A percentile compares a stretch with the other conserved stretches of the same genome.
phyloP scores from a whole-genome alignment of 108 stramenopile genomes.

The Fragilaria crotonensis region DNA sequence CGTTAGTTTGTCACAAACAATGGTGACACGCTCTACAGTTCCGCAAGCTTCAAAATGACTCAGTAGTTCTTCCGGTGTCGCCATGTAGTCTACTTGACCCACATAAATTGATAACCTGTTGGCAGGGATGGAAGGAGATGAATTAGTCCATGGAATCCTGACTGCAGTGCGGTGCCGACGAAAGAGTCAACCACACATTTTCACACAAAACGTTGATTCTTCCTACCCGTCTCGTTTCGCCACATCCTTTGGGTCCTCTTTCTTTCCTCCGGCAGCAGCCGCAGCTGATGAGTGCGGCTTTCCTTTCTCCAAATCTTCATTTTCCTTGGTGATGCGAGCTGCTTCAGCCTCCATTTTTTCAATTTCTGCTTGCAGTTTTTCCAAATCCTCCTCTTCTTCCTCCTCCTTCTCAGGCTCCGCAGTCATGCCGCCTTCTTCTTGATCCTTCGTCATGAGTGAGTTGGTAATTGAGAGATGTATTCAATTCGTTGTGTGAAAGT shows the following conservation, averaged over 20 bases:
- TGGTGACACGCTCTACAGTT: constrained; percentile 95
- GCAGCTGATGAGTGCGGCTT: constrained; percentile 21
- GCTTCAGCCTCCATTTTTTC: constrained; percentile 85
- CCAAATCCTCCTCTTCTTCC: constrained; percentile 10
- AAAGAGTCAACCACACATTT: not conserved
- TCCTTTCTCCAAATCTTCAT: constrained; percentile 26
- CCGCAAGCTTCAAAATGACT: constrained; percentile 94
- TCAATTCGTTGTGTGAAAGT: no score
- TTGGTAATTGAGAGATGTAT: no score
- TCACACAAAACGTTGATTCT: constrained; percentile 6
- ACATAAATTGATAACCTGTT: constrained; percentile 81
- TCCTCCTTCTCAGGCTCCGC: constrained; percentile 2
- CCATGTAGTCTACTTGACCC: constrained; percentile 95
- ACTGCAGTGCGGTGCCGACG: no score
- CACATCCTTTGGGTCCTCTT: constrained; percentile 13
- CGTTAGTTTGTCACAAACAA: constrained; percentile 94
- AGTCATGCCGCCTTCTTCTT: not conserved
- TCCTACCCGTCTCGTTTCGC: constrained; percentile 19
- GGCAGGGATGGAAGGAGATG: not conserved
- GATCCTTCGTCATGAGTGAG: not conserved
- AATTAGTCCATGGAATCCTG: not conserved
- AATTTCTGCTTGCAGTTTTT: constrained; percentile 57
- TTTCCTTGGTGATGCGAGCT: constrained; percentile 44
- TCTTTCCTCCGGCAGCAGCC: constrained; percentile 15
- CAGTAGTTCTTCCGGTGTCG: constrained; percentile 92